Evolutionary conservation across 768 basidiomycete genomes (phyloP).

Genomic region (Punctularia strigosozonata): DNA sequence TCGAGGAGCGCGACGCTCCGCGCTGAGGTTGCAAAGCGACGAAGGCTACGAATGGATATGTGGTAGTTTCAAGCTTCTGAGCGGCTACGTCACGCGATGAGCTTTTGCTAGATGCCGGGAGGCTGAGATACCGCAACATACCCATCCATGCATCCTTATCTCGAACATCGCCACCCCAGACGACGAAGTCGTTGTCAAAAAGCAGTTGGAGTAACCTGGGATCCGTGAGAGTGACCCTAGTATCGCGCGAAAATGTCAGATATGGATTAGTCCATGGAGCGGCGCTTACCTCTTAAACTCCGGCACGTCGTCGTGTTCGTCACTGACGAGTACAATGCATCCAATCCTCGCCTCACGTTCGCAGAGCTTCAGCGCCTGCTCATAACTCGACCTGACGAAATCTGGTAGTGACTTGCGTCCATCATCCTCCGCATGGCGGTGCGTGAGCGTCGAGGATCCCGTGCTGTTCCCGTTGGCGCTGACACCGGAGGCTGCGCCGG

Average conservation of each 20-base stretch:
- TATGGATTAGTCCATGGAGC: neutral
- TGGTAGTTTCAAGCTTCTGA: slow-evolving; percentile 59
- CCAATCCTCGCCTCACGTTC: slow-evolving; percentile 64
- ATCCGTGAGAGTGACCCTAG: slow-evolving; percentile 67
- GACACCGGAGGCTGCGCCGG: slow-evolving; percentile 24
- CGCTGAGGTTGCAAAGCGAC: slow-evolving; percentile 17
- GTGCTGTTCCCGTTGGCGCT: slow-evolving; percentile 25
- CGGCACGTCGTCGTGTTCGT: slow-evolving; percentile 82
- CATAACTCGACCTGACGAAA: slow-evolving; percentile 73
- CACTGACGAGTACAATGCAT: slow-evolving; percentile 74
- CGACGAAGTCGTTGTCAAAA: slow-evolving; percentile 61
- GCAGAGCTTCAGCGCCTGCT: slow-evolving; percentile 59
- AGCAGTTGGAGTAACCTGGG: slow-evolving; percentile 55
- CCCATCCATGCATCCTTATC: slow-evolving; percentile 76
- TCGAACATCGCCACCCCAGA: slow-evolving; percentile 90
- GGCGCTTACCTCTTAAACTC: slow-evolving; percentile 69
- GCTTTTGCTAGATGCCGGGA: slow-evolving; percentile 74
- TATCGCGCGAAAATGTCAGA: neutral
- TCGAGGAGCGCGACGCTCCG: slow-evolving; percentile 26
- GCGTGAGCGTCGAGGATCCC: slow-evolving; percentile 30
- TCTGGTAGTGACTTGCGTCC: slow-evolving; percentile 56
- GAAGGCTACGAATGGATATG: too few species aligned
- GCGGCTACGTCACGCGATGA: slow-evolving; percentile 87
- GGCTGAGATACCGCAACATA: slow-evolving; percentile 26
- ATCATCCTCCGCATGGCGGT: slow-evolving; percentile 20